Evolutionary conservation across 2,329 filamentous ascomycete species (phyloP).

Genomic region (Pseudogymnoascus sp.): DNA sequence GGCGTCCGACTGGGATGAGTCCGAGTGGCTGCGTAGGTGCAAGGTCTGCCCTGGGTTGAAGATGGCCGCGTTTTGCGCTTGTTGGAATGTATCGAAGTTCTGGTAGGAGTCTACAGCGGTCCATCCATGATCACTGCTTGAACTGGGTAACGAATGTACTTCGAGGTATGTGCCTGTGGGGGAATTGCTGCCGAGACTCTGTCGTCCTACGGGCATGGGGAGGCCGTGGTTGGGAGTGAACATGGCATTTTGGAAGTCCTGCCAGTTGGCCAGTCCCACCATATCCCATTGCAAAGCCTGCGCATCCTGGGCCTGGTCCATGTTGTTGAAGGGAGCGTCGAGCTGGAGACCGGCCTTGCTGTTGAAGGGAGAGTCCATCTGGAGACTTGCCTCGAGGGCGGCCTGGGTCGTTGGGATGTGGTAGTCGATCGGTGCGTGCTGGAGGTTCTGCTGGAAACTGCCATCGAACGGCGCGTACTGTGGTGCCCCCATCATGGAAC

Average conservation of each 20-base stretch:
- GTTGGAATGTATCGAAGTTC: constrained; percentile 61
- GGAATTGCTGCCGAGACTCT: constrained; percentile 55
- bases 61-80: constrained; percentile 57
- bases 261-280: constrained; percentile 66
- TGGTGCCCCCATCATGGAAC: constrained; percentile 29
- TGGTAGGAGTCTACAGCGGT: constrained; percentile 66
- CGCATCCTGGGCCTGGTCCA: constrained; percentile 48
- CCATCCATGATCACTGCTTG: constrained; percentile 84
- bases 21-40: constrained; percentile 79
- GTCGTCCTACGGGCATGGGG: constrained; percentile 36
- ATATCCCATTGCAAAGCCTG: constrained; percentile 55
- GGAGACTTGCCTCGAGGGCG: constrained; percentile 52
- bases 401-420: constrained; percentile 52
- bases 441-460: constrained; percentile 29
- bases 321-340: constrained; percentile 55
- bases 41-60: constrained; percentile 90
- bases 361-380: constrained; percentile 58
- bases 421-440: constrained; percentile 31
- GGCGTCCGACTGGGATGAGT: constrained; percentile 72
- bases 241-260: constrained; percentile 70
- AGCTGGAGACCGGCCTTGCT: constrained; percentile 44
- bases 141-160: constrained; percentile 72
- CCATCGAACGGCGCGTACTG: constrained; percentile 29
- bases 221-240: constrained; percentile 44
- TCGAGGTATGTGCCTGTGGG: constrained; percentile 78